phyloP scores from a whole-genome alignment of 768 basidiomycete species.

The Dictyophora rubrovolvata region DNA sequence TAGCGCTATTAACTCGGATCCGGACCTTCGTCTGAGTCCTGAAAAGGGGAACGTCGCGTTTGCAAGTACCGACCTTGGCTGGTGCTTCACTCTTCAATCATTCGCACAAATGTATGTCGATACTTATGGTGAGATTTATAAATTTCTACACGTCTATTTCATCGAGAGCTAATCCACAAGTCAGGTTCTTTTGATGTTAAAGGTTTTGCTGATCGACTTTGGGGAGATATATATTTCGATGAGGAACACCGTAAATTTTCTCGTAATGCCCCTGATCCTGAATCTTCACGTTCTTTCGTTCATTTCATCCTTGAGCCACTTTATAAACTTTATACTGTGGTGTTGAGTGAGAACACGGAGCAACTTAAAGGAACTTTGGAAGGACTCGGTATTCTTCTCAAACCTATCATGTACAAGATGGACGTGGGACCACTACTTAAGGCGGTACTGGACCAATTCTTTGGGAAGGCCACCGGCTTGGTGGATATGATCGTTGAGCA shows the following conservation, averaged over 20 bases:
- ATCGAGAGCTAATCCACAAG: background rate
- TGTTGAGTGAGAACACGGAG: conserved; percentile 91
- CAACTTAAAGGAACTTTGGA: conserved; percentile 69
- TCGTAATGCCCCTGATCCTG: conserved; percentile 71
- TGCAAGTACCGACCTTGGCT: conserved; percentile 93
- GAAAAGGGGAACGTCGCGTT: conserved; percentile 96
- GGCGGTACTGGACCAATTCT: conserved; percentile 91
- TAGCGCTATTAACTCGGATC: conserved; percentile 80
- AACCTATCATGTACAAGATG: conserved; percentile 96
- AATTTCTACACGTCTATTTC: background rate
- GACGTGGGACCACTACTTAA: conserved; percentile 92
- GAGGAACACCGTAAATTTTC: conserved; percentile 78
- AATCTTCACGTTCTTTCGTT: conserved; percentile 77
- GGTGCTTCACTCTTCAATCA: conserved; percentile 91
- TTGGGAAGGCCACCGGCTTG: conserved; percentile 80
- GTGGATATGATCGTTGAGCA: conserved; percentile 88
- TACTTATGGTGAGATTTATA: conserved; percentile 56
- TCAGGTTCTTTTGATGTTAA: conserved; percentile 70
- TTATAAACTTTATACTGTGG: conserved; percentile 94
- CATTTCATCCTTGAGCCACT: conserved; percentile 94
- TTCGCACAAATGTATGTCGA: conserved; percentile 97
- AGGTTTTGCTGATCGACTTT: conserved; percentile 81
- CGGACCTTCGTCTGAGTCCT: conserved; percentile 80
- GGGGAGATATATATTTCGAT: conserved; percentile 98
- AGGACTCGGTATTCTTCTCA: conserved; percentile 72